Evolutionary conservation across 1,284 basidiomycete species (phyloP).

Genomic region (Irpex lacteus): DNA sequence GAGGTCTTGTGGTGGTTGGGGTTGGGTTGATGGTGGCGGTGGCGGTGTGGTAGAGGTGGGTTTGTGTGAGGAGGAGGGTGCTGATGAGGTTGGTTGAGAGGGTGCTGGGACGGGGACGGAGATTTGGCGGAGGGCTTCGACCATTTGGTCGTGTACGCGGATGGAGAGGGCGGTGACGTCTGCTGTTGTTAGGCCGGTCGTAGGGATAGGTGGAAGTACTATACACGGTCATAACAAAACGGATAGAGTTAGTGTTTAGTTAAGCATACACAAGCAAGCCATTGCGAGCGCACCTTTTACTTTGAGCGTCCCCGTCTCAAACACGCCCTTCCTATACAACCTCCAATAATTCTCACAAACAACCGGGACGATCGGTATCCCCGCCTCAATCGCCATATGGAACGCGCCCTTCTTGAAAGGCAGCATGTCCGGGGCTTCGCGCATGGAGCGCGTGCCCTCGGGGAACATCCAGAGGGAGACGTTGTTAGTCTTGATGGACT

Average conservation of each 20-base stretch:
- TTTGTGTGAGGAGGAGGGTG: background rate
- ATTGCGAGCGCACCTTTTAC: conserved; percentile 86
- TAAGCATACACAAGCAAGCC: too few relatives aligned
- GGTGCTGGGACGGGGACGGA: conserved; percentile 42
- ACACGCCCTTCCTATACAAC: conserved; percentile 77
- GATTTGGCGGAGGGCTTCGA: conserved; percentile 64
- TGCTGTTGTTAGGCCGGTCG: conserved; percentile 59
- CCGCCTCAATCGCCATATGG: conserved; percentile 90
- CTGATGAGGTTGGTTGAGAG: conserved; percentile 11
- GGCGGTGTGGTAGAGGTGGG: background rate
- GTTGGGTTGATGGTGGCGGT: background rate
- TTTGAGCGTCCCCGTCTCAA: conserved; percentile 77
- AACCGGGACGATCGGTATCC: conserved; percentile 87
- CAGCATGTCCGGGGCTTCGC: conserved; percentile 65
- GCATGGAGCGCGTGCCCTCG: conserved; percentile 80
- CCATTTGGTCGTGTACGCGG: conserved; percentile 72
- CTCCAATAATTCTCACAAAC: conserved; percentile 94
- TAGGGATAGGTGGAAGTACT: conserved; percentile 81
- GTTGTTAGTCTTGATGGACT: conserved; percentile 74
- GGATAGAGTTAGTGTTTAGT: too few relatives aligned
- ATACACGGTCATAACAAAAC: too few relatives aligned
- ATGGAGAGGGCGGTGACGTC: conserved; percentile 65
- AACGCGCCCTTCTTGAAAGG: conserved; percentile 99
- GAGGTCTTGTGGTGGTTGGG: background rate
- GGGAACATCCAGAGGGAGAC: conserved; percentile 91